phyloP scores from a whole-genome alignment of 2,329 filamentous ascomycete species.

The Colletotrichum tanaceti region DNA sequence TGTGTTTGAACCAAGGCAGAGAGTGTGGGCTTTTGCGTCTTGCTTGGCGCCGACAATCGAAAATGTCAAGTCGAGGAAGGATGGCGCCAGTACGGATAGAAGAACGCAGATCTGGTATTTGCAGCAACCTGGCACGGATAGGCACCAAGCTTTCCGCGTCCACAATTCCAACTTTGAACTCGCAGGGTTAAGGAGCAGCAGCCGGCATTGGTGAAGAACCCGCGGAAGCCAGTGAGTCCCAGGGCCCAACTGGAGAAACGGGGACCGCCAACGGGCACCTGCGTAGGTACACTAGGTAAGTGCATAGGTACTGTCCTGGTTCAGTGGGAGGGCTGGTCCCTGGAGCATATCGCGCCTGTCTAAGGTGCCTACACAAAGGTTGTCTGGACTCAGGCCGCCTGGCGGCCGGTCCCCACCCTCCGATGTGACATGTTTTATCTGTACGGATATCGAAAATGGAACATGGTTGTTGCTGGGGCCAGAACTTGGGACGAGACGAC shows the following conservation, averaged over 20 bases:
- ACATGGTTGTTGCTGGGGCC: neutral
- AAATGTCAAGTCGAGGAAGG: too few species aligned
- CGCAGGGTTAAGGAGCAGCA: neutral
- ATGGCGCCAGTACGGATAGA: too few species aligned
- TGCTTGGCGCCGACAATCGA: neutral
- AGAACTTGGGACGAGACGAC: neutral
- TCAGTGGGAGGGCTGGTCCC: too few species aligned
- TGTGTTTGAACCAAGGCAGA: neutral
- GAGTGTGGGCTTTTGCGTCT: neutral
- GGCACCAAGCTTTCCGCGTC: slow-evolving; percentile 30
- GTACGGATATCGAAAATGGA: neutral
- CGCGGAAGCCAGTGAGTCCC: neutral
- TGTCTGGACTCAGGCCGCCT: slow-evolving; percentile 7
- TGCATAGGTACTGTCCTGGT: neutral
- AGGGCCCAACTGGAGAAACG: neutral
- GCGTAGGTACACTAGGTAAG: too few species aligned
- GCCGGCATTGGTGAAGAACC: neutral
- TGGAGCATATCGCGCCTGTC: slow-evolving; percentile 24
- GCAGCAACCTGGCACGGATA: slow-evolving; percentile 20
- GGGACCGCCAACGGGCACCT: neutral
- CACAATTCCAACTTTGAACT: neutral
- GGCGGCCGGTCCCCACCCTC: neutral
- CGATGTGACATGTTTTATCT: too few species aligned
- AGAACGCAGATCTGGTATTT: neutral
- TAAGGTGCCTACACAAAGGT: slow-evolving; percentile 20